A percentile compares a stretch with the other conserved stretches of the same genome.
phyloP scores from a whole-genome alignment of 495 filamentous ascomycete species.

The Hapsidospora chrysogenum region DNA sequence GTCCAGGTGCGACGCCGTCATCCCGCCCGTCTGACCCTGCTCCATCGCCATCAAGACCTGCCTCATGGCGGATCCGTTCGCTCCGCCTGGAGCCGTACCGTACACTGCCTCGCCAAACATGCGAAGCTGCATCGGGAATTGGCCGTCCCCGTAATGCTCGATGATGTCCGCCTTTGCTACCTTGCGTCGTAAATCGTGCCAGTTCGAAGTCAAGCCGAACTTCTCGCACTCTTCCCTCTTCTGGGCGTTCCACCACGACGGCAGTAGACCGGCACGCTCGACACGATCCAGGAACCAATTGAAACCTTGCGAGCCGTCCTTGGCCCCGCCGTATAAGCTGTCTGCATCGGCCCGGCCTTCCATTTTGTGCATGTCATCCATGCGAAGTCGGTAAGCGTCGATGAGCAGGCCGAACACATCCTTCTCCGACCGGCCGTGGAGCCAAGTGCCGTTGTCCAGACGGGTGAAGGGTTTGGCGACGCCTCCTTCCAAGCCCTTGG shows the following conservation, averaged over 20 bases:
- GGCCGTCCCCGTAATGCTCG: slow-evolving; percentile 18
- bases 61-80: background rate
- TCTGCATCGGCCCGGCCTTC: slow-evolving; percentile 7
- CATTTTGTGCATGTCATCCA: slow-evolving; percentile 20
- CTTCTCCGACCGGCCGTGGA: slow-evolving; percentile 20
- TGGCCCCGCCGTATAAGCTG: slow-evolving; percentile 12
- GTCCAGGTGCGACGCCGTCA: background rate
- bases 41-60: background rate
- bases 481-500: slow-evolving; percentile 4
- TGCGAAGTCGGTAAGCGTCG: slow-evolving; percentile 27
- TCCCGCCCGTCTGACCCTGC: background rate
- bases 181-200: slow-evolving; percentile 5
- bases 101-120: slow-evolving; percentile 10
- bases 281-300: slow-evolving; percentile 6
- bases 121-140: slow-evolving; percentile 29
- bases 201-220: slow-evolving; percentile 9
- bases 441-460: slow-evolving; percentile 14
- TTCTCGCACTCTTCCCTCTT: slow-evolving; percentile 14
- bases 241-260: slow-evolving; percentile 22
- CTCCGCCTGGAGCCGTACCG: slow-evolving; percentile 1
- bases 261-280: slow-evolving; percentile 11
- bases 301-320: slow-evolving; percentile 9
- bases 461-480: slow-evolving; percentile 11
- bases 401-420: slow-evolving; percentile 29
- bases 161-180: slow-evolving; percentile 20